Percentiles rank a stretch among this genome's conserved stretches.
Conservation (phyloP, 805 yeast genomes). For the Grigorovia yakushimaensis region DNA sequence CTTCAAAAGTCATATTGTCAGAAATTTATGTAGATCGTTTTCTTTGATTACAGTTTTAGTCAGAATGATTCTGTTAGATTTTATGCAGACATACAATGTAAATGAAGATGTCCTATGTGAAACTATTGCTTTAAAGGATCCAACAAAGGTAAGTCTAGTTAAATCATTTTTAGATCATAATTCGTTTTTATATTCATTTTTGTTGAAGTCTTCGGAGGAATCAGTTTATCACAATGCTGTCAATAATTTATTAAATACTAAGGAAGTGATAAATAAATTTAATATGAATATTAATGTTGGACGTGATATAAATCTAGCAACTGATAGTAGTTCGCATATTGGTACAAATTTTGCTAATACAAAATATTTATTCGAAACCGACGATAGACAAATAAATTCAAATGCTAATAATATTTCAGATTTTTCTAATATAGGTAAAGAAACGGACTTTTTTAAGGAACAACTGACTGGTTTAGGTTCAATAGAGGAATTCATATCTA, state of each 20-base stretch:
- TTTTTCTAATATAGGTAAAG: constrained; percentile 3
- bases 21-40: constrained; percentile 6
- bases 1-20: constrained; percentile 2
- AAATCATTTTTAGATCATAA: constrained; percentile 16
- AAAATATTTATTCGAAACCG: too few species aligned
- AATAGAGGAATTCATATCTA: constrained; percentile 21
- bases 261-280: too few species aligned
- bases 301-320: too few species aligned
- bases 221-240: constrained; percentile 19
- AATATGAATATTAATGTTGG: too few species aligned
- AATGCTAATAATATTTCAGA: constrained; percentile 3
- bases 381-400: too few species aligned
- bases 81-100: constrained; percentile 13
- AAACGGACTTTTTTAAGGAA: too few species aligned
- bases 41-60: constrained; percentile 4
- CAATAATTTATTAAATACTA: constrained; percentile 14
- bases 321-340: too few species aligned
- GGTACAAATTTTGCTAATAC: too few species aligned
- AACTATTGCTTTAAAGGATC: constrained; percentile 55
- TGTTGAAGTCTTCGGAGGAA: constrained; percentile 15
- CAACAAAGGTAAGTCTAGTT: constrained; percentile 7
- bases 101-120: constrained; percentile 56
- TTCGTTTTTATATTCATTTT: constrained; percentile 14
- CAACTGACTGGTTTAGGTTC: constrained; percentile 23
- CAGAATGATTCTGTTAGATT: constrained; percentile 2